Base-by-base conservation (phyloP, 192 early-diverging fungal genomes). In the Entomortierella lignicola region DNA sequence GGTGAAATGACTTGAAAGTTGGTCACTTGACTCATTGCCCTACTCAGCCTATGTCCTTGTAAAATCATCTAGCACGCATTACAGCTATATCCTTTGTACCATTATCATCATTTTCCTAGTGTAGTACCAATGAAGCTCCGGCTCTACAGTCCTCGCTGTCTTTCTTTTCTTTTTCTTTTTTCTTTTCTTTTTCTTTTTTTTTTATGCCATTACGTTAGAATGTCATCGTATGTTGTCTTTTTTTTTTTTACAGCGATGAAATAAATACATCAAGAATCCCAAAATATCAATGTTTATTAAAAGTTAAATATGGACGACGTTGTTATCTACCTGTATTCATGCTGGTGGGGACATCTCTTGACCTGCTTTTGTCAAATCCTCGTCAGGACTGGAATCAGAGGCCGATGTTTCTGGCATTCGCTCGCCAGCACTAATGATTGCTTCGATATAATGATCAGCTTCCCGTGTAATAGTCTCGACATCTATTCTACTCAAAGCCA, bases 401-500 rank as follows among this genome's bases (percentile, higher is more conserved):
- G 17, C 27, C 13, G 41, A 1, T 10, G 23, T 1, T 5, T 58
- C 63, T 7, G 43, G n/a, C 13, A 30, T 27, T 12, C 75, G 66
- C 25, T 79, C 75, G 8, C 62, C 75, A 7, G 75, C 54, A 27
- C 60, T 59, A 42, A 79, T 58, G 43, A 79, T 34, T 1, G 58
- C n/a, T 13, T 79, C 75, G 41, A 79, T 70, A 57, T 70, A 79
- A 18, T 69, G 25, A 4, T 69, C 51, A 7, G 75, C 63, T 30
- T 79, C 67, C 32, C 56, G 66, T 4, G 39, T 66, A 42, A 79
- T 29, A 1, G 67, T 47, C 44, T 79, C 75, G 12, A 79, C 68
- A 31, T 70, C 75, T 55, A 79, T 79, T 51, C 68, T 69, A 57
- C 75, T 60, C 61, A 79, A 48, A 6, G 75, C 75, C 43, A 69